A percentile compares a stretch with the other conserved stretches of the same genome.
These are phyloP conservation scores for Emericellopsis atlantica DNA, from an alignment of 2,329 filamentous ascomycete genomes.

Conservation along the genomic window DNA sequence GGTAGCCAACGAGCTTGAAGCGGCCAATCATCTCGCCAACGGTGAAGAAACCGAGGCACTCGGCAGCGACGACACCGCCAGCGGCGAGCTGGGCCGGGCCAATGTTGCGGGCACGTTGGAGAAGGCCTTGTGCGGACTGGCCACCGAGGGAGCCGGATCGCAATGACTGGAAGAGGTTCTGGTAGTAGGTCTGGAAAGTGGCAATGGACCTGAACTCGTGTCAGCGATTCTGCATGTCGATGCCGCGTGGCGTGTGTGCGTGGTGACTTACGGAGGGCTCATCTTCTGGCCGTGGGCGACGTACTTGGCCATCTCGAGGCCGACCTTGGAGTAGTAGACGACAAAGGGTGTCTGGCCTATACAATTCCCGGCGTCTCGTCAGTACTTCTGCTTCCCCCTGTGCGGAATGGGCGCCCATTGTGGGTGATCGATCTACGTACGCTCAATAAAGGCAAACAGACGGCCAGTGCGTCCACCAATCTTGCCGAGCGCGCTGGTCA, in stretches of 20 bases:
- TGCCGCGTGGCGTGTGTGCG: neutral
- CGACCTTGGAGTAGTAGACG: slow-evolving; percentile 86
- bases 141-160: slow-evolving; percentile 44
- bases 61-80: slow-evolving; percentile 67
- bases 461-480: slow-evolving; percentile 75
- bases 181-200: slow-evolving; percentile 80
- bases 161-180: slow-evolving; percentile 57
- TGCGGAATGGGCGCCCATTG: neutral
- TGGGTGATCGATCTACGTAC: slow-evolving; percentile 43
- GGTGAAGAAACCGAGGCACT: slow-evolving; percentile 93
- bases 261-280: slow-evolving; percentile 72
- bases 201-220: slow-evolving; percentile 47
- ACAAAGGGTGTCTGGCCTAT: slow-evolving; percentile 62
- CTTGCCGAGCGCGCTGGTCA: slow-evolving; percentile 55
- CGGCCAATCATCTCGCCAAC: slow-evolving; percentile 94
- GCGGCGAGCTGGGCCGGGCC: slow-evolving; percentile 58
- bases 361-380: neutral
- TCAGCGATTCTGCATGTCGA: neutral
- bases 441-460: slow-evolving; percentile 69
- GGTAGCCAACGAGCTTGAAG: slow-evolving; percentile 91
- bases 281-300: slow-evolving; percentile 84
- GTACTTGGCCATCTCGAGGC: slow-evolving; percentile 75
- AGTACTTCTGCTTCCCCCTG: neutral
- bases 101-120: slow-evolving; percentile 53
- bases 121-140: slow-evolving; percentile 41